These are phyloP conservation scores for Ophiostoma quercus DNA, from an alignment of 2,329 filamentous ascomycete genomes.

Conservation along the genomic window DNA sequence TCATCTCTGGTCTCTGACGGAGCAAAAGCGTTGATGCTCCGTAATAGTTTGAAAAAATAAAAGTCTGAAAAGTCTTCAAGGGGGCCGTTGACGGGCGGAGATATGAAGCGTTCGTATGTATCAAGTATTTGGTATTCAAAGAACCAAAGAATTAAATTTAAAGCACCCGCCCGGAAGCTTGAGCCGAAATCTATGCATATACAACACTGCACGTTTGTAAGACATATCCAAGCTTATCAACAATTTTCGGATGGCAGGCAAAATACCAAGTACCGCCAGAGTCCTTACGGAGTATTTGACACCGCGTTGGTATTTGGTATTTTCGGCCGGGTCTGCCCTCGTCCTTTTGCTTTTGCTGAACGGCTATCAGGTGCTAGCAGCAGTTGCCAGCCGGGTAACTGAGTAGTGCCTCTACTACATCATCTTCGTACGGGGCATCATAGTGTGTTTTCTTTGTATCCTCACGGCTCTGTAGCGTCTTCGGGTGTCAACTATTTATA, in stretches of 20 bases:
- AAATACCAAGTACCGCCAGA: too few relatives aligned
- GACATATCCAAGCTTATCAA: too few relatives aligned
- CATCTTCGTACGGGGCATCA: too few relatives aligned
- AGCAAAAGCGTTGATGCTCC: background rate
- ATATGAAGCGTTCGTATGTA: background rate
- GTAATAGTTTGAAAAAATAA: background rate
- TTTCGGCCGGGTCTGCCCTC: background rate
- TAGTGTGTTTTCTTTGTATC: background rate
- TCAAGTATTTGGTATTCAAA: too few relatives aligned
- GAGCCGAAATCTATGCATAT: too few relatives aligned
- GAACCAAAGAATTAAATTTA: too few relatives aligned
- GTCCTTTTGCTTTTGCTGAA: background rate
- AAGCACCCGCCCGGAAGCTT: too few relatives aligned
- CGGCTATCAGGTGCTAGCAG: background rate
- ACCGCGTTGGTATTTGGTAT: background rate
- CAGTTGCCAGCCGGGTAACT: background rate
- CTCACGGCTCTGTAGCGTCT: background rate
- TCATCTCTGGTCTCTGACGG: background rate
- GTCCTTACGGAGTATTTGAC: too few relatives aligned
- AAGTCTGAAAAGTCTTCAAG: background rate
- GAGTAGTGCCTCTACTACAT: background rate
- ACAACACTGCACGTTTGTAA: too few relatives aligned
- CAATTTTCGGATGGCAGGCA: too few relatives aligned
- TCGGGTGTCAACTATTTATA: background rate
- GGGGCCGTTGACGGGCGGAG: background rate